Evolutionary conservation across 2,329 filamentous ascomycete genomes (phyloP).

Genomic region (Phyllosticta citribraziliensis): DNA sequence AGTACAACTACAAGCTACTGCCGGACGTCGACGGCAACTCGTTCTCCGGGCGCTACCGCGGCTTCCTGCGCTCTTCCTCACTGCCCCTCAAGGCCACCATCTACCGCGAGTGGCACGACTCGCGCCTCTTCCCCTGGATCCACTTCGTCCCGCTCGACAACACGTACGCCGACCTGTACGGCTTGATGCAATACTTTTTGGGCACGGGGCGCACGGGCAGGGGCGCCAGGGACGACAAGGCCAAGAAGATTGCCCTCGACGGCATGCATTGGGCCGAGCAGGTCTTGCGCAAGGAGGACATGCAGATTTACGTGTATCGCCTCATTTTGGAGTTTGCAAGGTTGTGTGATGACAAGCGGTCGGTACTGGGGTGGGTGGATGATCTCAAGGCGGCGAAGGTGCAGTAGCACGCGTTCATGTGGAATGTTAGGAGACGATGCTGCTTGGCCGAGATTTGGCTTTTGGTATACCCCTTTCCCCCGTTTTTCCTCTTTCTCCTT

Average conservation of each 20-base stretch:
- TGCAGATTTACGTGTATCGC: slow-evolving; percentile 60
- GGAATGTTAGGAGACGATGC: too few relatives aligned
- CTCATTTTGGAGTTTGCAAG: slow-evolving; percentile 40
- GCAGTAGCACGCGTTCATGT: background rate
- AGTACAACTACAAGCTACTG: slow-evolving; percentile 63
- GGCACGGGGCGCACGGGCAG: background rate
- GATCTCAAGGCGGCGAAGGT: background rate
- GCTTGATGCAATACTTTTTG: slow-evolving; percentile 61
- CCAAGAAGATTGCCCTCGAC: slow-evolving; percentile 53
- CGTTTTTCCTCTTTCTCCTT: too few relatives aligned
- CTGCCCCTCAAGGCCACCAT: slow-evolving; percentile 59
- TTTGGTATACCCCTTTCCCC: too few relatives aligned
- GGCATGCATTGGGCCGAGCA: slow-evolving; percentile 60
- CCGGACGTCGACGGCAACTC: slow-evolving; percentile 61
- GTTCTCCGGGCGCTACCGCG: slow-evolving; percentile 56
- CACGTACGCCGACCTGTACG: slow-evolving; percentile 62
- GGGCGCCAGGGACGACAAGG: slow-evolving; percentile 40
- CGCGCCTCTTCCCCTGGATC: slow-evolving; percentile 63
- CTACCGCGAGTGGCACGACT: slow-evolving; percentile 72
- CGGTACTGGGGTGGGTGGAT: background rate
- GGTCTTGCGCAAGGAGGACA: slow-evolving; percentile 61
- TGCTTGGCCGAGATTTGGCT: too few relatives aligned
- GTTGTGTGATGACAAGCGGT: slow-evolving; percentile 31
- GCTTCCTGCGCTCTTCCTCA: slow-evolving; percentile 54
- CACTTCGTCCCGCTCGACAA: slow-evolving; percentile 74